Evolutionary conservation across 495 filamentous ascomycete genomes (phyloP), one percentile per base, ranked within the genome.

Genomic region (Annulohypoxylon nitens): DNA sequence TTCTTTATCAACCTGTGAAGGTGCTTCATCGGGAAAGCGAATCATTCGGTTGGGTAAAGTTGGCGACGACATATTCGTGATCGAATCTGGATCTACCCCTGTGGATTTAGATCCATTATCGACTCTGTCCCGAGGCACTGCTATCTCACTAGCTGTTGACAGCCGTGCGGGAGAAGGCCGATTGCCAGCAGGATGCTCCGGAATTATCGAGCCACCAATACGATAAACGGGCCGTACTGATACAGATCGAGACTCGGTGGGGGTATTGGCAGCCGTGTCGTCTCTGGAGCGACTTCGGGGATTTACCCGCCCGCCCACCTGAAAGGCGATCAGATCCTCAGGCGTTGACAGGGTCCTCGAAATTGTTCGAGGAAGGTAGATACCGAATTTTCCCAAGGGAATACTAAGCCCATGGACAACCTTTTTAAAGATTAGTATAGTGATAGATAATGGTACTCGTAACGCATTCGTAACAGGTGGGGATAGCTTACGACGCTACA

Each of bases 391-490:
- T 0, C 92, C 93, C 3, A 97, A 73, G 0, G 94, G 93, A 20
- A 97, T 92, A 34, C 90, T 94, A 16, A 97, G 86, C 11, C 94
- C 93, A 71, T 97, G 94, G 12, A 97, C 92, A 66, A 96, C 83
- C 93, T 95, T 34, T 41, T 36, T 30, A 54, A 57, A 11, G 30
- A 68, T 71, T 10, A 64, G 64, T 43, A 53, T 55, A 23, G 18
- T 50, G 7, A 18, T 33, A n/a, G n/a, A n/a, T n/a, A n/a, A n/a
- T n/a, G n/a, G 30, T 16, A 48, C n/a, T 45, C 53, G 25, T 33
- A 25, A 54, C 25, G 6, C 1, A 7, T 2, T 45, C 43, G 30
- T 16, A 2, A 36, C 37, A 50, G 53, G 18, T 16, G n/a, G 51
- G 33, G 14, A 25, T 1, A 16, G 88, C 93, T 87, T 81, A 94